Evolutionary conservation across 176 grass and related monocot species (phyloP).

Genomic region (Oryza meyeriana): DNA sequence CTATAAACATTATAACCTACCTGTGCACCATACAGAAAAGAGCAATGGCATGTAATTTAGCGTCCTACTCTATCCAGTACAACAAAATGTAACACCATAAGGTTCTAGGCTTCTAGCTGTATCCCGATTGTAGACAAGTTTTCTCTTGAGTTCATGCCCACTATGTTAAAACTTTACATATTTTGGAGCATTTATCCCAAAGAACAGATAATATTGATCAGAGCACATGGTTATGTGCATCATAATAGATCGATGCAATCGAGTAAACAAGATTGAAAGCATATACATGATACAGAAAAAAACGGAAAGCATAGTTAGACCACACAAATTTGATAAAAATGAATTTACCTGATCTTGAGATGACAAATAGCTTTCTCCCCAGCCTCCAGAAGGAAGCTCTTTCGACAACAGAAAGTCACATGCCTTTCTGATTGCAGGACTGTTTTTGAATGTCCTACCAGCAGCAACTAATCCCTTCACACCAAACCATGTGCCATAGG

Average conservation of each 20-base stretch:
- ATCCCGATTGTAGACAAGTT: neutral
- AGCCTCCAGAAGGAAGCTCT: constrained; percentile 81
- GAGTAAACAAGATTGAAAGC: neutral
- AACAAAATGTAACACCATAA: neutral
- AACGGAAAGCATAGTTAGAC: neutral
- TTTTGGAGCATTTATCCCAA: neutral
- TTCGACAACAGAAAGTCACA: constrained; percentile 86
- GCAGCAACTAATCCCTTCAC: constrained; percentile 74
- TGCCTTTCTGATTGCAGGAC: constrained; percentile 69
- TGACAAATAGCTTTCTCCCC: constrained; percentile 98
- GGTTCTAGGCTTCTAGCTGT: neutral
- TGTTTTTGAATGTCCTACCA: constrained; percentile 70
- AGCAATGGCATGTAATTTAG: neutral
- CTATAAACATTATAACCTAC: neutral
- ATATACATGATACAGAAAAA: neutral
- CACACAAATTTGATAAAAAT: neutral
- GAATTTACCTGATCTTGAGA: constrained; percentile 80
- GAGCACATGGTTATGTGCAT: neutral
- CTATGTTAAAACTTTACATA: neutral
- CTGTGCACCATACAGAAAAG: neutral
- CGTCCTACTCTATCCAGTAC: neutral
- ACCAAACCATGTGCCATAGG: constrained; percentile 89
- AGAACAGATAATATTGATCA: constrained; percentile 2
- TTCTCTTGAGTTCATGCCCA: neutral
- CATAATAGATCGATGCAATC: neutral